Evolutionary conservation across 1,284 basidiomycete species (phyloP).

Genomic region (Fistulina hepatica): DNA sequence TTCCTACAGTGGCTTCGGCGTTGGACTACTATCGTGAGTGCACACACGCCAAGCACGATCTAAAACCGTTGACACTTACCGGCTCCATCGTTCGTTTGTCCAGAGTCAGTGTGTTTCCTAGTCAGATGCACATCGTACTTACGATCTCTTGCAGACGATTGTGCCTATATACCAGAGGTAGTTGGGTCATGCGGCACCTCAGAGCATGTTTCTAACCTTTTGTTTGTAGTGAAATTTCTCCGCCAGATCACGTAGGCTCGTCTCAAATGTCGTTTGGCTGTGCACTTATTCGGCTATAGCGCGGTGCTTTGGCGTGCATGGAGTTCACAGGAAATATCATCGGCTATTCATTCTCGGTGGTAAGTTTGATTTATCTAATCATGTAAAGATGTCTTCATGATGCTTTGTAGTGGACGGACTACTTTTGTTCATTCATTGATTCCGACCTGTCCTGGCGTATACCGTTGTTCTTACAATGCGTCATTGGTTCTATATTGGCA

Average conservation of each 20-base stretch:
- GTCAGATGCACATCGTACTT: not conserved
- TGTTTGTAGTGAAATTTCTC: slow-evolving; percentile 94
- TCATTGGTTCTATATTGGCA: slow-evolving; percentile 81
- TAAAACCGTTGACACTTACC: too few relatives aligned
- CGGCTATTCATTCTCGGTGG: slow-evolving; percentile 92
- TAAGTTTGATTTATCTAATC: slow-evolving; percentile 30
- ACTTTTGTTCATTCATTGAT: slow-evolving; percentile 83
- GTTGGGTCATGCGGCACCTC: too few relatives aligned
- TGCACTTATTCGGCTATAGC: slow-evolving; percentile 30
- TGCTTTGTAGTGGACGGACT: slow-evolving; percentile 79
- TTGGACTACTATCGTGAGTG: slow-evolving; percentile 87
- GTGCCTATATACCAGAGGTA: slow-evolving; percentile 98
- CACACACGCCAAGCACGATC: too few relatives aligned
- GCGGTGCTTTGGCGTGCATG: slow-evolving; percentile 89
- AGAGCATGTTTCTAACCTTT: too few relatives aligned
- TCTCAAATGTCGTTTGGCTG: not conserved
- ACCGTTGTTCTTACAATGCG: slow-evolving; percentile 77
- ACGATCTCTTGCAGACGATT: slow-evolving; percentile 55
- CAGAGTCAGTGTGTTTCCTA: too few relatives aligned
- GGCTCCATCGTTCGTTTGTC: slow-evolving; percentile 27
- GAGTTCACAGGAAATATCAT: slow-evolving; percentile 94
- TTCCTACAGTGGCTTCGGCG: slow-evolving; percentile 91
- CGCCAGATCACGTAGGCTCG: slow-evolving; percentile 74
- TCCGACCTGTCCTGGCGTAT: slow-evolving; percentile 78
- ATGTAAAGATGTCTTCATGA: slow-evolving; percentile 2